Evolutionary conservation across 306 rosid genomes (phyloP).

Genomic region (Sphenostylis stenocarpa): DNA sequence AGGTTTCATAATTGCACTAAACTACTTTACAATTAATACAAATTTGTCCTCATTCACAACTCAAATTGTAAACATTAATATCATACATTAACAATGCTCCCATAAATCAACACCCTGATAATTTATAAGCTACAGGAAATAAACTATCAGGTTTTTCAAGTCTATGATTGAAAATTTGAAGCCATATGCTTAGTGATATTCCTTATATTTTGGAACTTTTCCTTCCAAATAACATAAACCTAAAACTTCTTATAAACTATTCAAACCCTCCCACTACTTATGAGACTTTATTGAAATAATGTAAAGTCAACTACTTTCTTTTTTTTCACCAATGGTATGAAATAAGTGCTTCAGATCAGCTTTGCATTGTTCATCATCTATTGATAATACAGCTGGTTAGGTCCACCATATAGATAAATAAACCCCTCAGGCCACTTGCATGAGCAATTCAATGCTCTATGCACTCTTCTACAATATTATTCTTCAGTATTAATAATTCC

Average conservation of each 20-base stretch:
- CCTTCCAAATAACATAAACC: neutral
- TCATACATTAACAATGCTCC: neutral
- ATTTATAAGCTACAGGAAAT: neutral
- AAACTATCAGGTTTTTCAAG: neutral
- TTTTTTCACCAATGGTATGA: neutral
- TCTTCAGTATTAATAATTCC: neutral
- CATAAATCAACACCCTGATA: neutral
- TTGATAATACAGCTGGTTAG: neutral
- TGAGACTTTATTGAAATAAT: neutral
- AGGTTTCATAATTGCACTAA: neutral
- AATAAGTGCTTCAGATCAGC: neutral
- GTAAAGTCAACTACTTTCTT: neutral
- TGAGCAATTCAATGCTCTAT: neutral
- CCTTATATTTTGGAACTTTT: neutral
- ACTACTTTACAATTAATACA: neutral
- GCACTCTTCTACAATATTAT: neutral
- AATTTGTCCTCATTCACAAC: slow-evolving; percentile 10
- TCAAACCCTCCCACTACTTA: too few relatives aligned
- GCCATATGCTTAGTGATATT: neutral
- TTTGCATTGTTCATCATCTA: neutral
- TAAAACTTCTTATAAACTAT: neutral
- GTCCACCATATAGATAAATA: slow-evolving; percentile 12
- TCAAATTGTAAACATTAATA: neutral
- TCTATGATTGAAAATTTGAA: neutral
- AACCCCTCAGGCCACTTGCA: neutral